These are phyloP conservation scores for Xylaria sp. DNA, from an alignment of 2,329 filamentous ascomycete genomes.

Conservation along the genomic window DNA sequence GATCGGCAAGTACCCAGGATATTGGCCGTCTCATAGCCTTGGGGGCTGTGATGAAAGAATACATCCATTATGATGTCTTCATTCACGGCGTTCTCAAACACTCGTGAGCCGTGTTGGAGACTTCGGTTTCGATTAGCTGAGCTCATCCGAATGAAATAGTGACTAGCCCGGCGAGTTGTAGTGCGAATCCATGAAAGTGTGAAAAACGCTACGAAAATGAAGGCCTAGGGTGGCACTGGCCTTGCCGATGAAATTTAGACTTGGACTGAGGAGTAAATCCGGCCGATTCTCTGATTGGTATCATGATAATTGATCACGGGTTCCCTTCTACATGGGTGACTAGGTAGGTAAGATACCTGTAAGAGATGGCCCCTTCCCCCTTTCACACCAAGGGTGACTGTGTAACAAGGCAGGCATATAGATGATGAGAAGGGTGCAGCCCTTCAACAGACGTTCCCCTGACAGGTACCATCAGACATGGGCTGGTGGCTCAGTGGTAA, in stretches of 20 bases:
- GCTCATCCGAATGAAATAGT: background rate
- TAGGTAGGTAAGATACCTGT: too few species aligned
- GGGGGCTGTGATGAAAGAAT: background rate
- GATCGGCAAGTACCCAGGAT: too few species aligned
- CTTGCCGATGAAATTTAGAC: constrained; percentile 55
- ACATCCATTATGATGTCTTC: background rate
- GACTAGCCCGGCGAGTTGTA: background rate
- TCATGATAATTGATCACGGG: background rate
- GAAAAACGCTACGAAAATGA: constrained; percentile 43
- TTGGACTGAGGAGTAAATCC: constrained; percentile 51
- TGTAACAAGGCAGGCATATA: too few species aligned
- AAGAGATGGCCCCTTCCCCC: too few species aligned
- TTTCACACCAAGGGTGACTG: too few species aligned
- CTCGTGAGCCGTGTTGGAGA: background rate
- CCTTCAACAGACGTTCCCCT: too few species aligned
- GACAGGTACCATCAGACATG: too few species aligned
- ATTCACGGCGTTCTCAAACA: background rate
- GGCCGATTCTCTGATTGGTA: constrained; percentile 12
- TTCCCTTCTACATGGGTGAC: too few species aligned
- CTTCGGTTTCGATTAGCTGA: background rate
- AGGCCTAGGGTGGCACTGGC: too few species aligned
- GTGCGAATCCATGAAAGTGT: constrained; percentile 48
- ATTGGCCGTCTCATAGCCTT: too few species aligned
- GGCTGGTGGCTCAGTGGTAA: too few species aligned
- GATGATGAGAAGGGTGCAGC: too few species aligned